Evolutionary conservation across 2,329 filamentous ascomycete genomes (phyloP), one percentile per base, ranked within the genome.

Genomic region (Blastomyces percursus): DNA sequence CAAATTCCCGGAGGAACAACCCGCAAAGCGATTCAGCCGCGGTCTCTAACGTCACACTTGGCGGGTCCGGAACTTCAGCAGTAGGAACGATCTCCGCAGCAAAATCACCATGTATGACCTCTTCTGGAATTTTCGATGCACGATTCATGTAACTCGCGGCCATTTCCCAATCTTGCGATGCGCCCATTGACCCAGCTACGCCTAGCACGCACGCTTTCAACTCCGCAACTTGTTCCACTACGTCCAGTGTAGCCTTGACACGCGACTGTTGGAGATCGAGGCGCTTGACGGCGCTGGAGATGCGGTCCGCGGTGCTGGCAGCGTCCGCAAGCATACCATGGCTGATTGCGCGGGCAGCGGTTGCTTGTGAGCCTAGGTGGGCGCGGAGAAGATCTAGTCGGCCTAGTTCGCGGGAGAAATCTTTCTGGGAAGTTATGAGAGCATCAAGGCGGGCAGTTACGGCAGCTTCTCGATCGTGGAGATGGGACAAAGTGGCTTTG

Each of bases 81-180:
- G 90, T 97, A 0, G 94, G 94, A 9, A 99, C 94, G 72, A 96
- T 93, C 66, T 91, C 86, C 44, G 92, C 88, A 0, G 94, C 93
- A 72, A 99, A 99, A 19, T 86, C 84, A 32, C 94, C 91, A 67
- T 88, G 83, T 59, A 92, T 82, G 59, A 99, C 93, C 1, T 88
- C 81, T 59, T 86, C 82, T 0, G 93, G 92, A 14, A 99, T 86
- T 67, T 88, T 86, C 64, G 86, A 86, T 7, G 94, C 92, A 54
- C 93, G 85, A 66, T 89, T 85, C 63, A 99, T 82, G 74, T 97
- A 97, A 56, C 84, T 89, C 1, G 94, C 94, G 3, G 94, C 94
- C 2, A 91, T 94, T 76, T 99, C 94, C 94, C 94, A 99, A 78
- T 99, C 94, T 75, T 99, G 94, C 51, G 94, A 91, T 4, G 92